These are phyloP conservation scores for Chlorella vulgaris DNA, from an alignment of 139 green algal species.

Conservation along the genomic window DNA sequence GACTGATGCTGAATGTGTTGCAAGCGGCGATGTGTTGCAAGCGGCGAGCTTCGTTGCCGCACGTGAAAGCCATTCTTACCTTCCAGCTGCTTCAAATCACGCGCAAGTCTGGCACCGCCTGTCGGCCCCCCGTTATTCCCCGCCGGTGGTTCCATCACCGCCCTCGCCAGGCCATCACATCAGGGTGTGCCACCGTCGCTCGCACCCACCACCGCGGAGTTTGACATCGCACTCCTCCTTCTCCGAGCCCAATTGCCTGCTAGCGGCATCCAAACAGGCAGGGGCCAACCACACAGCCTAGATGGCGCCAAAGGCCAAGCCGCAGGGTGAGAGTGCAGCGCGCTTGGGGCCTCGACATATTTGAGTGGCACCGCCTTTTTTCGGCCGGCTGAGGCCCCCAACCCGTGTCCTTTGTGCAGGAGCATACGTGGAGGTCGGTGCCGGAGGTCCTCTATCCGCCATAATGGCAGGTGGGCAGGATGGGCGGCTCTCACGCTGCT, in stretches of 20 bases:
- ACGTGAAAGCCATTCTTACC: no score
- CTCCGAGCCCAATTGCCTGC: neutral
- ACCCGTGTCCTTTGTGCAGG: neutral
- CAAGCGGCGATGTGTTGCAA: no score
- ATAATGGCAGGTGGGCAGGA: constrained; percentile 36
- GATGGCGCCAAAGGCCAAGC: constrained; percentile 13
- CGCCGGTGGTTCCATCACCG: constrained; percentile 1
- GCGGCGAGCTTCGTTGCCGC: no score
- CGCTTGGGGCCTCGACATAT: no score
- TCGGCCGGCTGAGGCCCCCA: neutral
- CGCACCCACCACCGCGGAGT: neutral
- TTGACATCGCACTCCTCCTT: neutral
- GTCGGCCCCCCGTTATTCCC: neutral
- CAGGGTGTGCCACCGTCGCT: neutral
- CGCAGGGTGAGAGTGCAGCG: neutral
- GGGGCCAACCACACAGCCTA: neutral
- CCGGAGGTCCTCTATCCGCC: neutral
- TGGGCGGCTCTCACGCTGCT: neutral
- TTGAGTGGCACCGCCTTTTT: neutral
- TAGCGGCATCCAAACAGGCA: no score
- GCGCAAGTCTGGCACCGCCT: neutral
- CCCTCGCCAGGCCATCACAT: neutral
- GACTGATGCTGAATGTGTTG: no score
- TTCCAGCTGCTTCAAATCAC: no score
- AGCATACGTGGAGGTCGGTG: constrained; percentile 33